Percentiles rank a stretch among this genome's conserved stretches.
These are phyloP conservation scores for Populus hybrid DNA, from an alignment of 441 rosid genomes.

Conservation along the genomic window DNA sequence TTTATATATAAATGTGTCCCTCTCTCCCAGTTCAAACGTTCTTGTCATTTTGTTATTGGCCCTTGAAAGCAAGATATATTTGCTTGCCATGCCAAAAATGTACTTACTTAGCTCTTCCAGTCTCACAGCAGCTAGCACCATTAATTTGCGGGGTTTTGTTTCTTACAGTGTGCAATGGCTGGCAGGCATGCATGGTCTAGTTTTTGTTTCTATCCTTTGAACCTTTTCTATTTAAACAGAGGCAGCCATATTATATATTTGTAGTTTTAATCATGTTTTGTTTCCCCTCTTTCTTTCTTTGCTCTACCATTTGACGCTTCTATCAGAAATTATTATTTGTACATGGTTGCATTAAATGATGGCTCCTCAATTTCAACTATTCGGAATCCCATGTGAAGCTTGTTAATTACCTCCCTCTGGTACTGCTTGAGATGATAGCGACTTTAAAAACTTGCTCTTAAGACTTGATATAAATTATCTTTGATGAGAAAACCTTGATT, in stretches of 20 bases:
- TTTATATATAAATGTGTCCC: not conserved
- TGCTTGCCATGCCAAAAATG: slow-evolving; percentile 20
- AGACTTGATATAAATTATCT: too few species aligned
- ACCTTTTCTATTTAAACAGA: slow-evolving; percentile 22
- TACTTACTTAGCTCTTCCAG: slow-evolving; percentile 20
- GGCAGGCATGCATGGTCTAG: slow-evolving; percentile 11
- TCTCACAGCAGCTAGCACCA: slow-evolving; percentile 23
- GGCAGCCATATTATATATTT: slow-evolving; percentile 7
- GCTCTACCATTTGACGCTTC: not conserved
- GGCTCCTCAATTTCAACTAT: not conserved
- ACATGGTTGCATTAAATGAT: not conserved
- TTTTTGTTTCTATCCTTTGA: slow-evolving; percentile 28
- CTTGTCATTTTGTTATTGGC: not conserved
- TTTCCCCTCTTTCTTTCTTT: not conserved
- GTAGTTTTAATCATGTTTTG: slow-evolving; percentile 11
- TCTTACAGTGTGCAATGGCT: slow-evolving; percentile 35
- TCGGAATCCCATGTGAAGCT: not conserved
- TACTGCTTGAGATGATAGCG: not conserved
- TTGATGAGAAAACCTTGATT: not conserved
- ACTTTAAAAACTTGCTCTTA: not conserved
- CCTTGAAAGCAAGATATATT: not conserved
- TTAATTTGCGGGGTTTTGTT: slow-evolving; percentile 34
- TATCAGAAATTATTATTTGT: not conserved
- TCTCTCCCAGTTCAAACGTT: not conserved
- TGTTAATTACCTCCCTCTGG: not conserved